Evolutionary conservation across 2,329 filamentous ascomycete genomes (phyloP), one percentile per base, ranked within the genome.

Genomic region (Sarocladium oryzae): DNA sequence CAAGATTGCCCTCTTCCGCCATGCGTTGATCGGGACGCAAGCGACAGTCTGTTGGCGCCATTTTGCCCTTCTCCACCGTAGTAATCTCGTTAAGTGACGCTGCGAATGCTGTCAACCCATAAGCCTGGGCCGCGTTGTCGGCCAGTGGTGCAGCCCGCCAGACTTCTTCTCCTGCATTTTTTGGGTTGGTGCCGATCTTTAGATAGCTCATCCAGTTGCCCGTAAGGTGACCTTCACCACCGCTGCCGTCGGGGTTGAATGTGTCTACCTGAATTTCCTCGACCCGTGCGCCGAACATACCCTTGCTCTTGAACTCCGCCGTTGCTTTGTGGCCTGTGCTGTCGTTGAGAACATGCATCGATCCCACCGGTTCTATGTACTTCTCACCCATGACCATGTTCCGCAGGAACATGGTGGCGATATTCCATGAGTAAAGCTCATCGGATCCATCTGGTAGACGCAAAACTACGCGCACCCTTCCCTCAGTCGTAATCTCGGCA

Each of bases 331-430:
- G 83, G 7, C 91, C 89, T 0, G 85, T 89, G 4, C 79, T 86
- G 61, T 99, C 93, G 65, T 92, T 92, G 57, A 81, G 72, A 30
- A 99, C 81, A 21, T 85, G 83, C 88, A 97, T 93, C 38, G 81
- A 89, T 41, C 91, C 91, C 1, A 95, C 89, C 0, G 93, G 93
- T 69, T 99, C 93, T 11, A 97, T 84, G 64, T 99, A 99, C 69
- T 97, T 99, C 69, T 99, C 93, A 35, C 93, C 93, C 60, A 95
- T 92, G 51, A 99, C 95, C 50, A 99, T 89, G 65, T 99, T 99
- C 45, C 93, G 84, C 51, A 99, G 71, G 69, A 96, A 97, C 57
- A 88, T 89, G 4, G 89, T 96, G 1, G 92, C 89, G 16, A 89
- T 78, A 41, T 80, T 86, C 89, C 90, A 99, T 59, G 85, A 91